Conservation (phyloP, 176 grass and related monocot species). For the Musa beccarii region DNA sequence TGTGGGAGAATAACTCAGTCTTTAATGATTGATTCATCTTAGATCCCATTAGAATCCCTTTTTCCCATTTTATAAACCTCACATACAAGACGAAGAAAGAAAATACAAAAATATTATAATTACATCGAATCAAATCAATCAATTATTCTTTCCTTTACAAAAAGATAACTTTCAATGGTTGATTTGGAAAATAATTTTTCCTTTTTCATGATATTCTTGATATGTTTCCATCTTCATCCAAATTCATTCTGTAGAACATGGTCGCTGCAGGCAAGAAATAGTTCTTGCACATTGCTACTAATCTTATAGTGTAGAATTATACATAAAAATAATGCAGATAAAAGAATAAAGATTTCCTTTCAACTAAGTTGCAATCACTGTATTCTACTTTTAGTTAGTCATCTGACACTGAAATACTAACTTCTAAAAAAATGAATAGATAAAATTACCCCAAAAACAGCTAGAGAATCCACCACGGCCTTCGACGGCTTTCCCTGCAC, state of each 20-base stretch:
- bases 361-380: neutral
- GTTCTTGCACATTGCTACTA: neutral
- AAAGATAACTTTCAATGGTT: too few species aligned
- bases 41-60: too few species aligned
- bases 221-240: too few species aligned
- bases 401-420: neutral
- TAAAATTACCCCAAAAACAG: constrained; percentile 78
- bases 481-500: constrained; percentile 95
- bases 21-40: too few species aligned
- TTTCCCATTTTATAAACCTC: neutral
- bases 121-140: too few species aligned
- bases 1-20: too few species aligned
- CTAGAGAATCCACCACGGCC: constrained; percentile 69
- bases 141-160: too few species aligned
- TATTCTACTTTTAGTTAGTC: neutral
- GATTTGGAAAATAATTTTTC: too few species aligned
- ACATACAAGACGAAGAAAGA: neutral
- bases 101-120: neutral
- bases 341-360: neutral
- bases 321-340: neutral
- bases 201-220: too few species aligned
- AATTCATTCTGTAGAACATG: too few species aligned
- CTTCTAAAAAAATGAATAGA: constrained; percentile 7
- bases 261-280: neutral
- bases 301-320: neutral